Base-by-base conservation (phyloP, 768 basidiomycete species). In the Leucosporidium creatinivorum region DNA sequence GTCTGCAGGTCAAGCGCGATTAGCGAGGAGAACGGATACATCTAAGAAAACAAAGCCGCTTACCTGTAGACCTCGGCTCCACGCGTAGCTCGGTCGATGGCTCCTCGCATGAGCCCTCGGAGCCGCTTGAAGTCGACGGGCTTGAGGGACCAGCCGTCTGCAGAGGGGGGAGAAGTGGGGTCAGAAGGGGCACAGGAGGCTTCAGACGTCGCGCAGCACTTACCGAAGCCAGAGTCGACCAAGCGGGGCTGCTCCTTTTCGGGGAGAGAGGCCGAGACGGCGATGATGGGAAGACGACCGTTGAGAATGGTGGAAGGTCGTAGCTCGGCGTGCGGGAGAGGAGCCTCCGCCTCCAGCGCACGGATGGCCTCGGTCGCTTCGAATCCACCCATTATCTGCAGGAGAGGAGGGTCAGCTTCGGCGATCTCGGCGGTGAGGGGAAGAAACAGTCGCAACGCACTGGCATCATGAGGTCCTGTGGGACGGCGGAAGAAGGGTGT, bases 141-240 rank as follows among this genome's bases (percentile, higher is more conserved):
- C 77, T 91, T 91, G 69, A 91, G 79, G 23, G 90, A 84, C 88
- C 88, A 92, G 6, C 89, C 89, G 55, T 74, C 66, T 26, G 74
- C 66, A 23, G 70, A 62, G 36, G 69, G n/a, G n/a, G n/a, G n/a
- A n/a, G n/a, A n/a, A n/a, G 62, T 33, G 33, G 10, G 33, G 33
- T 4, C 4, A 33, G 33, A 10, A 33, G 33, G 33, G 33, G 33
- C n/a, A n/a, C n/a, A n/a, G n/a, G n/a, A 44, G 15, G 39, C 39
- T 13, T 44, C 39, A 44, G 15, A 44, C 39, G 39, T 2, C 39
- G 39, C 2, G 15, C 3, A 13, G 15, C 39, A 44, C 39, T 44
- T 13, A 44, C 39, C 39, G 39, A 44, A 44, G 10, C 39, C 39
- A 9, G 39, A 44, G 3, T 7, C 39, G 39, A 44, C 13, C 8